Percentiles rank a stretch among this genome's conserved stretches.
Evolutionary conservation across 139 green algal species (phyloP).

Genomic region (Chlamydomonas schloesseri): DNA sequence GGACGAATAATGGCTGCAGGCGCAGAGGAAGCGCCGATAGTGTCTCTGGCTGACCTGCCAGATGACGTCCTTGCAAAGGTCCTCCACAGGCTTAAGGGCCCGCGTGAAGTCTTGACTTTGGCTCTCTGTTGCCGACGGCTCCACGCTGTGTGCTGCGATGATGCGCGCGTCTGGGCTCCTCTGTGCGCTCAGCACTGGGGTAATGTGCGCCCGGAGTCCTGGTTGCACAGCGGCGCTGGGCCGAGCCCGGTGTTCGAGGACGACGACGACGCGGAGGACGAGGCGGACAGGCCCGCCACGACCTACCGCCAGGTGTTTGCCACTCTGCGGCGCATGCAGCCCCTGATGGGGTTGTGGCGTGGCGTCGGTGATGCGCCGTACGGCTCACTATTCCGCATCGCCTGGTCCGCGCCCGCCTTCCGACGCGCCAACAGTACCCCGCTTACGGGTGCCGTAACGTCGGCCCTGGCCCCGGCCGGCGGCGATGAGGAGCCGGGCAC

Average conservation of each 20-base stretch:
- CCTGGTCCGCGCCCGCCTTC: neutral
- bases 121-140: too few species aligned
- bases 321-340: conserved; percentile 7
- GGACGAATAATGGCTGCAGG: neutral
- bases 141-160: neutral
- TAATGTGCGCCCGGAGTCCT: neutral
- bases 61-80: neutral
- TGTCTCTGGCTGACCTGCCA: neutral
- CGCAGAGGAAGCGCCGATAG: neutral
- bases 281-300: neutral
- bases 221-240: neutral
- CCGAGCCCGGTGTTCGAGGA: neutral
- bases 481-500: too few species aligned
- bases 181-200: neutral
- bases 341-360: conserved; percentile 20
- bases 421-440: too few species aligned
- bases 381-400: conserved; percentile 32
- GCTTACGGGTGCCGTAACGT: too few species aligned
- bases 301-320: conserved; percentile 5
- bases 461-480: too few species aligned
- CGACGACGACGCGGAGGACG: too few species aligned
- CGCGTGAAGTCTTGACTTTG: neutral
- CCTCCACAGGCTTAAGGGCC: neutral
- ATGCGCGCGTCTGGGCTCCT: neutral
- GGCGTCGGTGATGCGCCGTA: conserved; percentile 4